Conservation (phyloP, 768 basidiomycete species). For the Termitomyces sp. region DNA sequence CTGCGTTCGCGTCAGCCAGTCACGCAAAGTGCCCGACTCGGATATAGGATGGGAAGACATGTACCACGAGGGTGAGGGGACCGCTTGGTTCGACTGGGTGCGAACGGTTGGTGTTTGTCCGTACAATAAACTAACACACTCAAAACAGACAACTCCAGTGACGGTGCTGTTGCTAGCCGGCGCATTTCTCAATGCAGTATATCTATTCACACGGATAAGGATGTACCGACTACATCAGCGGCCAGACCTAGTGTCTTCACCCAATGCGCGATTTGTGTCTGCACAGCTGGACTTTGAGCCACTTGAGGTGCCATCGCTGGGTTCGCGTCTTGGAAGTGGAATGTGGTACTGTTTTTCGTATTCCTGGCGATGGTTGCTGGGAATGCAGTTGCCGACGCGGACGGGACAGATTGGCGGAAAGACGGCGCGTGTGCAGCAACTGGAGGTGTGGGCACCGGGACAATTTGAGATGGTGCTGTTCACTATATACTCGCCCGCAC, state of each 20-base stretch:
- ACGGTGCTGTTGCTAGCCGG: slow-evolving; percentile 49
- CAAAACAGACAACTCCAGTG: slow-evolving; percentile 51
- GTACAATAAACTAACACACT: not conserved
- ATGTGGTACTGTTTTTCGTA: slow-evolving; percentile 50
- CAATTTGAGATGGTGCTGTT: slow-evolving; percentile 68
- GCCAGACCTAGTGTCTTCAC: slow-evolving; percentile 62
- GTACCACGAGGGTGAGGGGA: slow-evolving; percentile 58
- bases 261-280: slow-evolving; percentile 62
- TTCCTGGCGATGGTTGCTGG: slow-evolving; percentile 65
- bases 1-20: slow-evolving; percentile 54
- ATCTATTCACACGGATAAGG: slow-evolving; percentile 65
- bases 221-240: slow-evolving; percentile 65
- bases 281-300: slow-evolving; percentile 45
- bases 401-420: slow-evolving; percentile 33
- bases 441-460: slow-evolving; percentile 76
- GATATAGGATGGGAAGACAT: slow-evolving; percentile 79
- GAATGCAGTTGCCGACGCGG: slow-evolving; percentile 44
- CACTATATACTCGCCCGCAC: slow-evolving; percentile 73
- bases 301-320: slow-evolving; percentile 38
- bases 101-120: slow-evolving; percentile 13
- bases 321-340: slow-evolving; percentile 35
- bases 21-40: slow-evolving; percentile 53
- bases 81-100: slow-evolving; percentile 82
- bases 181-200: slow-evolving; percentile 56
- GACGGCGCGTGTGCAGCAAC: slow-evolving; percentile 59